These are phyloP conservation scores for Chiua virens DNA, from an alignment of 768 basidiomycete species.

Conservation along the genomic window DNA sequence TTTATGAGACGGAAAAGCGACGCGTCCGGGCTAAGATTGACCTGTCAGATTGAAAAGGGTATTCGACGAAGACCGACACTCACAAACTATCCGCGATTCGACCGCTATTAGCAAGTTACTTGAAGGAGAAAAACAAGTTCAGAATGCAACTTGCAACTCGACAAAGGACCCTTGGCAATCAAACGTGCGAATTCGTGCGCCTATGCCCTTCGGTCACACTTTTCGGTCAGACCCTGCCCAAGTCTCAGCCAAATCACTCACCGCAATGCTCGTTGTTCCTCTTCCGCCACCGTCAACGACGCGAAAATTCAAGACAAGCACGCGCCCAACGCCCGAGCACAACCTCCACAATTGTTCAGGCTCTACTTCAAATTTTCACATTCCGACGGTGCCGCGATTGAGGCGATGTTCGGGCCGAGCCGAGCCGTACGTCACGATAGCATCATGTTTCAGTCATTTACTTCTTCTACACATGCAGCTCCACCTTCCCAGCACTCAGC, in stretches of 20 bases:
- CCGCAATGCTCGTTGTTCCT: constrained; percentile 1
- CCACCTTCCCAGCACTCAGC: constrained; percentile 53
- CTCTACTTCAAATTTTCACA: constrained; percentile 20
- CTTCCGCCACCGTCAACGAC: background rate
- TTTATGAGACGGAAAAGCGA: background rate
- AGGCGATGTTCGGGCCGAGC: constrained; percentile 21
- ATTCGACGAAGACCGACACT: constrained; percentile 7
- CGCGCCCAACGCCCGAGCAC: background rate
- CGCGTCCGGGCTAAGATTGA: too few species aligned
- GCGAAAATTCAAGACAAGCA: background rate
- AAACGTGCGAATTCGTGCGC: constrained; percentile 32
- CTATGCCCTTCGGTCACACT: constrained; percentile 10
- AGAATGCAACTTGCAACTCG: background rate
- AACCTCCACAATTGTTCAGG: background rate
- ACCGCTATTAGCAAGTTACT: background rate
- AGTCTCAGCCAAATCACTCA: background rate
- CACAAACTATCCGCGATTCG: constrained; percentile 11
- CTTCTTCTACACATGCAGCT: constrained; percentile 47
- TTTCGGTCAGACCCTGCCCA: background rate
- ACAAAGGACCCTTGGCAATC: constrained; percentile 5
- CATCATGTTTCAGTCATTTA: too few species aligned
- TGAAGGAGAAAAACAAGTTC: constrained; percentile 15
- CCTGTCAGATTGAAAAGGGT: too few species aligned
- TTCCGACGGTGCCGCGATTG: constrained; percentile 18
- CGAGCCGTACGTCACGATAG: background rate